Evolutionary conservation across 2,329 filamentous ascomycete genomes (phyloP).

Genomic region (Aspergillus sp.): DNA sequence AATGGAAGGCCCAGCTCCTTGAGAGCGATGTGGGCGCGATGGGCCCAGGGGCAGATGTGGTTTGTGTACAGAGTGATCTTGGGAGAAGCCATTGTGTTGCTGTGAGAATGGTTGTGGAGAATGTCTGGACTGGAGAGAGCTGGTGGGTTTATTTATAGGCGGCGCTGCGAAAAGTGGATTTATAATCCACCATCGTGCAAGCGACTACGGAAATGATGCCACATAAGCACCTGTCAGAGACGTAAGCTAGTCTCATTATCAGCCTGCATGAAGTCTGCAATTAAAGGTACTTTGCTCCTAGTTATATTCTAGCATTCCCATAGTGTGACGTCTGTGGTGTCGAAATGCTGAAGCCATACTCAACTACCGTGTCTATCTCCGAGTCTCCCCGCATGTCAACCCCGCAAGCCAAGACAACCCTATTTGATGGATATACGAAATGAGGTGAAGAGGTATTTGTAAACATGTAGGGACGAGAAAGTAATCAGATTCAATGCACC

Average conservation of each 20-base stretch:
- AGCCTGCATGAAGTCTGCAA: no score
- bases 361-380: not conserved
- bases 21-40: constrained; percentile 71
- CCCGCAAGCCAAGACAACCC: not conserved
- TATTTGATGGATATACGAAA: not conserved
- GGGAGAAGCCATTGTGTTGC: constrained; percentile 27
- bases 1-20: constrained; percentile 64
- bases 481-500: no score
- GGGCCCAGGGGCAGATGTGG: constrained; percentile 68
- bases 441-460: no score
- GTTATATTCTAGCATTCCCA: no score
- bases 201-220: not conserved
- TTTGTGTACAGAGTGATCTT: constrained; percentile 70
- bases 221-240: not conserved
- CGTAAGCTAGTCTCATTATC: no score
- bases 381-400: not conserved
- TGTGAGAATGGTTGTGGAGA: not conserved
- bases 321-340: no score
- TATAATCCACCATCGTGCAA: not conserved
- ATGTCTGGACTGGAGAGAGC: not conserved
- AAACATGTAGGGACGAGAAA: no score
- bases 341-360: no score
- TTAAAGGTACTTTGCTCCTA: no score
- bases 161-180: not conserved
- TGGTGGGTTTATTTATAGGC: not conserved